These are phyloP conservation scores for Lactifluus volemus DNA, from an alignment of 768 basidiomycete species.

Conservation along the genomic window DNA sequence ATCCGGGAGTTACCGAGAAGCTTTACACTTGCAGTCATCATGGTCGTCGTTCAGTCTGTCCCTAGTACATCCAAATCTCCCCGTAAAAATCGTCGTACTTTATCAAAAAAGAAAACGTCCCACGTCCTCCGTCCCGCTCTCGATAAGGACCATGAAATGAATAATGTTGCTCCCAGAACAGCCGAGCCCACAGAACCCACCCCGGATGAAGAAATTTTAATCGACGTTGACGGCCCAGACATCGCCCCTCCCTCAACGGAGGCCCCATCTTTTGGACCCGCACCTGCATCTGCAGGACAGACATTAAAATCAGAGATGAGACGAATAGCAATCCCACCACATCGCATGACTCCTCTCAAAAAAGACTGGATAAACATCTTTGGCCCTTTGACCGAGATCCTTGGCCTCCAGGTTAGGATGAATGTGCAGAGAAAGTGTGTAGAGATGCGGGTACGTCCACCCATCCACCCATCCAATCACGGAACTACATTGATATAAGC, in stretches of 20 bases:
- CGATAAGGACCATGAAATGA: slow-evolving; percentile 12
- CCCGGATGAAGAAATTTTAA: slow-evolving; percentile 57
- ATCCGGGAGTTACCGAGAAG: neutral
- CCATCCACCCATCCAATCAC: neutral
- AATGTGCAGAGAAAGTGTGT: slow-evolving; percentile 84
- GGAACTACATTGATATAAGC: neutral
- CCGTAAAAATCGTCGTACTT: slow-evolving; percentile 33
- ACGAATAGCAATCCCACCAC: slow-evolving; percentile 87
- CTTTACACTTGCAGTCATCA: neutral
- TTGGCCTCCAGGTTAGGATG: slow-evolving; percentile 95
- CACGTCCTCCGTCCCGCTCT: neutral
- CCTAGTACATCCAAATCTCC: slow-evolving; percentile 26
- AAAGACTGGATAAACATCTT: slow-evolving; percentile 96
- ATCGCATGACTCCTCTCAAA: slow-evolving; percentile 95
- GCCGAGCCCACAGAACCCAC: slow-evolving; percentile 5
- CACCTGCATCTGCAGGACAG: slow-evolving; percentile 44
- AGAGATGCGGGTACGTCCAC: slow-evolving; percentile 73
- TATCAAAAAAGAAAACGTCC: slow-evolving; percentile 37
- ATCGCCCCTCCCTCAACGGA: slow-evolving; percentile 34
- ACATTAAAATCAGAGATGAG: slow-evolving; percentile 76
- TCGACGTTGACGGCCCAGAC: slow-evolving; percentile 42
- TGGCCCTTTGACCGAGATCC: slow-evolving; percentile 88
- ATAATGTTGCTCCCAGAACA: neutral
- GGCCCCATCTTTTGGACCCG: slow-evolving; percentile 62
- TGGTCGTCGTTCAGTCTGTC: slow-evolving; percentile 36